These are phyloP conservation scores for Globisporangium middletonii DNA, from an alignment of 352 stramenopile species.

Conservation along the genomic window DNA sequence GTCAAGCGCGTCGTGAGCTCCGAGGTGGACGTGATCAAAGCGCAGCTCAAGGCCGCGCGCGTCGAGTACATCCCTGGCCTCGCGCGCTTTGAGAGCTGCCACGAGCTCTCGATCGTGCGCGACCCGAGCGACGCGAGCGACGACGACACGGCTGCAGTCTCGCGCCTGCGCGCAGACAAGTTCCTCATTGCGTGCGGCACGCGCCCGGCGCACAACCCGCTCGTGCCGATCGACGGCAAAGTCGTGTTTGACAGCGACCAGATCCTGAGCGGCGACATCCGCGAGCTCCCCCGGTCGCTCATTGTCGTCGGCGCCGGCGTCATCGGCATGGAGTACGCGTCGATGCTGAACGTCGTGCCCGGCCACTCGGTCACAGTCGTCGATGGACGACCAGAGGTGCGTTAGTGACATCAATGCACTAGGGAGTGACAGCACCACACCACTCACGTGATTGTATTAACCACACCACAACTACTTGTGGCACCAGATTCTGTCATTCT, in stretches of 20 bases:
- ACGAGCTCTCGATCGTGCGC: constrained; percentile 70
- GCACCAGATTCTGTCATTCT: constrained; percentile 72
- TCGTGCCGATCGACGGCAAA: constrained; percentile 82
- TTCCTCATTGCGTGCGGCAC: constrained; percentile 86
- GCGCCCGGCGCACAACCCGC: constrained; percentile 62
- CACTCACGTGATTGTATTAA: constrained; percentile 3
- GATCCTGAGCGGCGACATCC: constrained; percentile 66
- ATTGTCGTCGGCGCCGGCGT: constrained; percentile 83
- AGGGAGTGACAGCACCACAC: not conserved
- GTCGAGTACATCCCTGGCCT: constrained; percentile 71
- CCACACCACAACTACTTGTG: not conserved
- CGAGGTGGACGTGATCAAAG: constrained; percentile 77
- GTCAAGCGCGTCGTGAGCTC: constrained; percentile 74
- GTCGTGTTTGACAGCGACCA: constrained; percentile 80
- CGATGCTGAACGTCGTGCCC: constrained; percentile 87
- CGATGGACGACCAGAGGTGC: constrained; percentile 61
- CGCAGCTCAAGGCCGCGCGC: constrained; percentile 68
- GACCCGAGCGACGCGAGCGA: constrained; percentile 11
- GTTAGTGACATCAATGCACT: not conserved
- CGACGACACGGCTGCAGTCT: constrained; percentile 19
- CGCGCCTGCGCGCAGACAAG: constrained; percentile 60
- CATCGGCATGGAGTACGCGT: constrained; percentile 90
- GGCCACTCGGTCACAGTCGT: constrained; percentile 86
- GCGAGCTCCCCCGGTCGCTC: constrained; percentile 60
- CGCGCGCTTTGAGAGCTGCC: constrained; percentile 62